Evolutionary conservation across 441 rosid genomes (phyloP).

Genomic region (Rhodomyrtus psidioides): DNA sequence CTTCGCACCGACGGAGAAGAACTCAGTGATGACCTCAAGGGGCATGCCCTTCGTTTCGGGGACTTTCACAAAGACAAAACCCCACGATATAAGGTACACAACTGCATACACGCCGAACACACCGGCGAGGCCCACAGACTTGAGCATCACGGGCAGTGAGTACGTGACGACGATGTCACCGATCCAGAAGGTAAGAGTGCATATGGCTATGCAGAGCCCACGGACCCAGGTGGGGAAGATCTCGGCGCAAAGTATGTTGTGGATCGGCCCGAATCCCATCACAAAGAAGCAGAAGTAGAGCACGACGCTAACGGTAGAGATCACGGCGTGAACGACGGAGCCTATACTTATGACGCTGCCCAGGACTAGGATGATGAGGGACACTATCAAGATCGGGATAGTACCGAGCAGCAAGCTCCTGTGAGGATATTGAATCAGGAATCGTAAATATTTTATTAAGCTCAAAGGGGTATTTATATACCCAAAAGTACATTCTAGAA

Average conservation of each 20-base stretch:
- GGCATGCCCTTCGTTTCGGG: slow-evolving; percentile 99
- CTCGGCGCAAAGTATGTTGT: slow-evolving; percentile 13
- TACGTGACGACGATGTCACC: too few species aligned
- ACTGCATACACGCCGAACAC: slow-evolving; percentile 68
- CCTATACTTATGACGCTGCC: background rate
- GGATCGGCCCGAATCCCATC: slow-evolving; percentile 11
- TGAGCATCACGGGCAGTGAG: slow-evolving; percentile 19
- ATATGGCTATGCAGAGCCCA: slow-evolving; percentile 75
- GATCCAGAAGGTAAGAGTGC: slow-evolving; percentile 80
- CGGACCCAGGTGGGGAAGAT: slow-evolving; percentile 11
- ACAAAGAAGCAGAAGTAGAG: slow-evolving; percentile 13
- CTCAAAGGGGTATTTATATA: too few species aligned
- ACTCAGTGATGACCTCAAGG: slow-evolving; percentile 89
- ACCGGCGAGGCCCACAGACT: slow-evolving; percentile 73
- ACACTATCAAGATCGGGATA: slow-evolving; percentile 5
- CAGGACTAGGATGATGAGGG: slow-evolving; percentile 9
- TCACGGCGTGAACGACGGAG: background rate
- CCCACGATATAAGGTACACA: slow-evolving; percentile 60
- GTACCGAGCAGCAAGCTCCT: slow-evolving; percentile 11
- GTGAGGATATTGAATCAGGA: too few species aligned
- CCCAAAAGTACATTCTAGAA: too few species aligned
- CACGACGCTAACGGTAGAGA: background rate
- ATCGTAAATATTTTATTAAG: too few species aligned
- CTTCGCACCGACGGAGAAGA: slow-evolving; percentile 83
- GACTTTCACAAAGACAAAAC: slow-evolving; percentile 75